Evolutionary conservation across 371 early-diverging fungal species (phyloP).

Genomic region (Coemansia sp.): DNA sequence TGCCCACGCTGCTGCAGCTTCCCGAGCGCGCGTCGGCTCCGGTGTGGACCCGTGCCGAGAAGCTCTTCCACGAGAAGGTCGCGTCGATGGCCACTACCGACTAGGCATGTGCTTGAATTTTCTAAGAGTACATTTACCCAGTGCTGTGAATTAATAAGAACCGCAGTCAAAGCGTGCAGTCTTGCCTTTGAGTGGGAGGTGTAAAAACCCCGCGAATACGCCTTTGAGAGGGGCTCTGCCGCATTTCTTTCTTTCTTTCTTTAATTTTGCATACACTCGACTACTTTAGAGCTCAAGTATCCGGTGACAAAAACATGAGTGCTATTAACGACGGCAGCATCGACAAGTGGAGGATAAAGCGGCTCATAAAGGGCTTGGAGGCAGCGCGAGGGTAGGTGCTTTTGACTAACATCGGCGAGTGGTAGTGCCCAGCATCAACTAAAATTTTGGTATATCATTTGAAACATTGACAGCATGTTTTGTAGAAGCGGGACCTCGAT

Average conservation of each 20-base stretch:
- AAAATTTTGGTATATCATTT: not conserved
- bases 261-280: not conserved
- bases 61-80: constrained; percentile 78
- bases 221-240: not conserved
- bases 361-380: constrained; percentile 91
- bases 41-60: constrained; percentile 88
- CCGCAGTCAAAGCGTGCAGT: not conserved
- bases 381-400: constrained; percentile 84
- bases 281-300: not conserved
- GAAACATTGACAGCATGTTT: not conserved
- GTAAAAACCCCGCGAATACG: no score
- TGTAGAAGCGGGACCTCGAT: constrained; percentile 97
- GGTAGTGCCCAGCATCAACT: not conserved
- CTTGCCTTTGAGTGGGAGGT: not conserved
- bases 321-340: not conserved
- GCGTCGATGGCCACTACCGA: constrained; percentile 51
- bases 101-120: constrained; percentile 5
- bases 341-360: constrained; percentile 70
- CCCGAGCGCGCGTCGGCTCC: constrained; percentile 60
- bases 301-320: not conserved
- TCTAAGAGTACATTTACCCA: not conserved
- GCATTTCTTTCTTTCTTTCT: not conserved
- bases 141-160: no score
- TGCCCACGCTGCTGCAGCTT: constrained; percentile 79
- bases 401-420: not conserved